phyloP scores from a whole-genome alignment of 2,329 filamentous ascomycete species.

The Fusarium begoniae region DNA sequence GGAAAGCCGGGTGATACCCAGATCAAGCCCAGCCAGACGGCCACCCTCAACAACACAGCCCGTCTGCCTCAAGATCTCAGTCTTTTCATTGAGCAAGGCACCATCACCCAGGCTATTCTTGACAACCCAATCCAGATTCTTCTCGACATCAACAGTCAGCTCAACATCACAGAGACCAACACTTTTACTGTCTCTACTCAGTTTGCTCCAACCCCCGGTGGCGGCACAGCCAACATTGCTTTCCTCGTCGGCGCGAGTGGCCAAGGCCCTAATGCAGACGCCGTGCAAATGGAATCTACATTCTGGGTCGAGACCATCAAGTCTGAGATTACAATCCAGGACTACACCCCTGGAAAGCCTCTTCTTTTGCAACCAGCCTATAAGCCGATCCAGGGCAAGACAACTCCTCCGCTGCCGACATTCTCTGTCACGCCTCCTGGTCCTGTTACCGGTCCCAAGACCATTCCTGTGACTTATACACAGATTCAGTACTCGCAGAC shows the following conservation, averaged over 20 bases:
- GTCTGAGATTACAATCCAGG: neutral
- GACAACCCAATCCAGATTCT: neutral
- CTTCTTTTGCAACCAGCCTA: neutral
- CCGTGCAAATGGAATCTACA: neutral
- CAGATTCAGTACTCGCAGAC: constrained; percentile 14
- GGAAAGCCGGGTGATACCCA: neutral
- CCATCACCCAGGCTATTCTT: neutral
- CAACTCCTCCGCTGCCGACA: neutral
- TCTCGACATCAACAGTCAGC: constrained; percentile 9
- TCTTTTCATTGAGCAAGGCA: neutral
- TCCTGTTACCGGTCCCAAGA: neutral
- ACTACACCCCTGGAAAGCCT: neutral
- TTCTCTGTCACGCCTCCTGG: neutral
- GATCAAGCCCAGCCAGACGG: neutral
- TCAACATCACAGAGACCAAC: neutral
- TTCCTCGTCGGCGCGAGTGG: neutral
- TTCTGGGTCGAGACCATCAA: constrained; percentile 1
- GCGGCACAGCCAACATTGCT: constrained; percentile 4
- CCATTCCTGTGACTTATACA: neutral
- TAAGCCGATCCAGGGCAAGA: neutral
- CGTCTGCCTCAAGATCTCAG: constrained; percentile 2
- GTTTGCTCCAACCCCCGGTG: neutral
- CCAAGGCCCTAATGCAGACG: neutral
- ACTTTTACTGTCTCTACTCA: neutral
- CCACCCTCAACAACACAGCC: neutral